These are phyloP conservation scores for Trichosporon inkin DNA, from an alignment of 1,284 basidiomycete species.

Conservation along the genomic window DNA sequence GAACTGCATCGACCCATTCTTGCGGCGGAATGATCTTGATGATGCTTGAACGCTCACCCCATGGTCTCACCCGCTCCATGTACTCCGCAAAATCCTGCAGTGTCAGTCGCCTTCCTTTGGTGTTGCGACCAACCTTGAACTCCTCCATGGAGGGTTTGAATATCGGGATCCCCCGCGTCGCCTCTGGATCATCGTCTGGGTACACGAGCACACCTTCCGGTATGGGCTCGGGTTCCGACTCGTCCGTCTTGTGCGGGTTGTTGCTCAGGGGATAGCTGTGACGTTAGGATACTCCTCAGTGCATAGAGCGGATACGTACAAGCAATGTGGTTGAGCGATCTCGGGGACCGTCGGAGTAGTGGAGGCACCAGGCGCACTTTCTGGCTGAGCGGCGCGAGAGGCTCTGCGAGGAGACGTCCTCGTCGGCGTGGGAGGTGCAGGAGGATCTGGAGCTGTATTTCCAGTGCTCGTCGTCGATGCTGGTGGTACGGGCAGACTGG, in stretches of 20 bases:
- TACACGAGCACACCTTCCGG: conserved; percentile 15
- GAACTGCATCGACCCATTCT: conserved; percentile 76
- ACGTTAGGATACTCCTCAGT: too few species aligned
- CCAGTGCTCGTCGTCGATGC: background rate
- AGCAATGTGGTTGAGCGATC: conserved; percentile 20
- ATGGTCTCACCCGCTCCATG: conserved; percentile 75
- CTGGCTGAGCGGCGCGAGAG: background rate
- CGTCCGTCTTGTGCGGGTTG: conserved; percentile 15
- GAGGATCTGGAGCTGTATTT: background rate
- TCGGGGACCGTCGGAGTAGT: background rate
- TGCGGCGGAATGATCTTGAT: conserved; percentile 89
- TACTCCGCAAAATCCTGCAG: conserved; percentile 75
- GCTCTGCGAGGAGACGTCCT: background rate
- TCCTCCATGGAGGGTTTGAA: conserved; percentile 87
- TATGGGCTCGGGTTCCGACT: conserved; percentile 18
- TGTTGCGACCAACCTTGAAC: conserved; percentile 53
- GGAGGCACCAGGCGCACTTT: background rate
- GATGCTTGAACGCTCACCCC: conserved; percentile 83
- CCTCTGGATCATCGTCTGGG: conserved; percentile 77
- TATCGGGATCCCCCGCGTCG: conserved; percentile 82
- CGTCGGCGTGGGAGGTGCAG: background rate
- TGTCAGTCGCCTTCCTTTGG: background rate
- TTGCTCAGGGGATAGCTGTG: conserved; percentile 23
- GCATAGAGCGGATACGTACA: conserved; percentile 5
- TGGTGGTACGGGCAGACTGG: background rate